Evolutionary conservation across 345 rosid genomes (phyloP).

Genomic region (Hevea brasiliensis): DNA sequence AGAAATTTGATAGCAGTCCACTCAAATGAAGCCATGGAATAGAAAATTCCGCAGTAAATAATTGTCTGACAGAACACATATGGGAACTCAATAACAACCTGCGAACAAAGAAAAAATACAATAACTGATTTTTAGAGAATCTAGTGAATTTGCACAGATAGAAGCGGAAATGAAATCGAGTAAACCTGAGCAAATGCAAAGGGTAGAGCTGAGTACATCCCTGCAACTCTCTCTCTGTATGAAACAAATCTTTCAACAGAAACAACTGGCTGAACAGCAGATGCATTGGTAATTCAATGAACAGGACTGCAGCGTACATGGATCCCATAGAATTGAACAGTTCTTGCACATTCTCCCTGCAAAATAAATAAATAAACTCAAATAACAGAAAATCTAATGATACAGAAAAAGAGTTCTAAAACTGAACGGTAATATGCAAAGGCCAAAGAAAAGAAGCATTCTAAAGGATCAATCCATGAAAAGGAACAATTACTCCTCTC

Average conservation of each 20-base stretch:
- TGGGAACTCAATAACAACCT: constrained; percentile 93
- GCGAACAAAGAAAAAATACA: constrained; percentile 25
- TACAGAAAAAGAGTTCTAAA: not conserved
- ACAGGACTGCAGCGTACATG: constrained; percentile 82
- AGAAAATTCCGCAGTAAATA: constrained; percentile 75
- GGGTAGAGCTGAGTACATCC: constrained; percentile 91
- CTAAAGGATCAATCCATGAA: not conserved
- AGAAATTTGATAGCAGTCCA: constrained; percentile 79
- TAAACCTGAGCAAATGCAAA: constrained; percentile 96
- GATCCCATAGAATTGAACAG: constrained; percentile 95
- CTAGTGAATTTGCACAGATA: not conserved
- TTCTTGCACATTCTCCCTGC: constrained; percentile 81
- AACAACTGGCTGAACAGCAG: constrained; percentile 96
- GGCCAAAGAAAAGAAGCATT: not conserved
- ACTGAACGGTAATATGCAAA: not conserved
- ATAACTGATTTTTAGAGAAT: constrained; percentile 1
- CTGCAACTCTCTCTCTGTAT: constrained; percentile 92
- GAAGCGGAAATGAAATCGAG: too few relatives aligned
- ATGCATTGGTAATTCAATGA: constrained; percentile 84
- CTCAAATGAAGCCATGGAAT: constrained; percentile 84
- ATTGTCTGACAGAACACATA: constrained; percentile 77
- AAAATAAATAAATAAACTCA: not conserved
- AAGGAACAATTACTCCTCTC: not conserved
- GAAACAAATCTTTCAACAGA: constrained; percentile 93
- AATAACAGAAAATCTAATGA: not conserved